These are phyloP conservation scores for Pythium aristosporum DNA, from an alignment of 352 stramenopile species.

Conservation along the genomic window DNA sequence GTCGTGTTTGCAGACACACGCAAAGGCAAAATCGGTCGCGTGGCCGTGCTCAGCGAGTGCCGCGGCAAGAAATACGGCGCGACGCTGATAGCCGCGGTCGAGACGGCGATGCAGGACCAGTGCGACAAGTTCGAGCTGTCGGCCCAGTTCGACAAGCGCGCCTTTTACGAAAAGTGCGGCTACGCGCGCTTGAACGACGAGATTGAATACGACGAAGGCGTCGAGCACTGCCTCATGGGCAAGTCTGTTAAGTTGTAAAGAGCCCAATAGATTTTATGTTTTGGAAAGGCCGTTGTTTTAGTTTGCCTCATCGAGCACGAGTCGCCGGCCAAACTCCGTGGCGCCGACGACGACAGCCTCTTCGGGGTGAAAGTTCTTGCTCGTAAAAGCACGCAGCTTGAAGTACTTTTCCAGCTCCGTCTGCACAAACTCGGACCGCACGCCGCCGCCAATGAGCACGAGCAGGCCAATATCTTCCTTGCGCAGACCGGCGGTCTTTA, in stretches of 20 bases:
- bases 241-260: conserved; percentile 8
- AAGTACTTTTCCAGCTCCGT: conserved; percentile 54
- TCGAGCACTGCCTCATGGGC: conserved; percentile 43
- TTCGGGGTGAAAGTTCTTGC: conserved; percentile 51
- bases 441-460: conserved; percentile 58
- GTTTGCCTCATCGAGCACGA: conserved; percentile 23
- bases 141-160: conserved; percentile 47
- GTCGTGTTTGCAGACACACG: conserved; percentile 30
- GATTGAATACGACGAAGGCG: conserved; percentile 55
- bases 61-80: conserved; percentile 54
- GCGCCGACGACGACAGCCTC: conserved; percentile 62
- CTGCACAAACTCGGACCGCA: conserved; percentile 50
- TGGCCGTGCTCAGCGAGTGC: conserved; percentile 52
- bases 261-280: background rate
- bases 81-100: conserved; percentile 41
- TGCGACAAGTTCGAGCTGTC: conserved; percentile 47
- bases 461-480: conserved; percentile 44
- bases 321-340: conserved; percentile 50
- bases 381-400: conserved; percentile 42
- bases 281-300: background rate
- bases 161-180: conserved; percentile 71
- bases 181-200: conserved; percentile 53
- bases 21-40: conserved; percentile 58
- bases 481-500: conserved; percentile 36
- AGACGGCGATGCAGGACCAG: conserved; percentile 29